phyloP scores from a whole-genome alignment of 805 yeast species.

The Lachancea waltii region DNA sequence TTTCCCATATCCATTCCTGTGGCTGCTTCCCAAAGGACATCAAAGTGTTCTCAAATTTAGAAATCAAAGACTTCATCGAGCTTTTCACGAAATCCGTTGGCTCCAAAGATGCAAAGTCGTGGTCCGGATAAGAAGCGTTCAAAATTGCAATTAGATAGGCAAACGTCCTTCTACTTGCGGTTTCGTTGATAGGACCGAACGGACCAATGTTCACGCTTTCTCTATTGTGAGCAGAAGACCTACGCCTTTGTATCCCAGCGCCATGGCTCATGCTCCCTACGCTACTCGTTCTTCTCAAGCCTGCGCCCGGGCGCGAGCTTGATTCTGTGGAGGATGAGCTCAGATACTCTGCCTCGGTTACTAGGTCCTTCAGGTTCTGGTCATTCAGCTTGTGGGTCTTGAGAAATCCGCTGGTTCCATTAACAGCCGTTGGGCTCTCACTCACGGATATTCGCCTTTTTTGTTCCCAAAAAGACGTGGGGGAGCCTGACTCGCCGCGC shows the following conservation, averaged over 20 bases:
- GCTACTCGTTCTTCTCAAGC: slow-evolving; percentile 25
- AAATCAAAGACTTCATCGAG: slow-evolving; percentile 42
- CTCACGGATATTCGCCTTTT: slow-evolving; percentile 37
- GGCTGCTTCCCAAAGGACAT: slow-evolving; percentile 54
- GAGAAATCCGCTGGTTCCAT: slow-evolving; percentile 7
- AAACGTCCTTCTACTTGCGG: slow-evolving; percentile 82
- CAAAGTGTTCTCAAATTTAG: slow-evolving; percentile 71
- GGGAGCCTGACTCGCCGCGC: slow-evolving; percentile 12
- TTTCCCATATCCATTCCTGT: slow-evolving; percentile 80
- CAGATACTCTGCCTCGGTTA: slow-evolving; percentile 25
- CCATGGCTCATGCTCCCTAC: slow-evolving; percentile 14
- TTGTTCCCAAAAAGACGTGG: slow-evolving; percentile 35
- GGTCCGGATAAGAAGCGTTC: slow-evolving; percentile 92
- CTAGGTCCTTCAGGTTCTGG: slow-evolving; percentile 31
- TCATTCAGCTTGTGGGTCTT: slow-evolving; percentile 31
- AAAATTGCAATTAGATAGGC: slow-evolving; percentile 85
- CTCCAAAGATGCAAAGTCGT: slow-evolving; percentile 81
- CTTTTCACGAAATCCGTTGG: slow-evolving; percentile 68
- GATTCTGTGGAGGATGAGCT: slow-evolving; percentile 30
- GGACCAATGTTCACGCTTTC: slow-evolving; percentile 45
- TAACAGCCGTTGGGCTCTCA: slow-evolving; percentile 14
- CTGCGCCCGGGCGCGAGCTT: slow-evolving; percentile 10
- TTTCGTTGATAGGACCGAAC: slow-evolving; percentile 84
- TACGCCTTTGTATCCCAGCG: slow-evolving; percentile 12
- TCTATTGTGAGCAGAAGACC: slow-evolving; percentile 26